Conservation (phyloP, 257 asterid species). For the Orobanche coerulescens region DNA sequence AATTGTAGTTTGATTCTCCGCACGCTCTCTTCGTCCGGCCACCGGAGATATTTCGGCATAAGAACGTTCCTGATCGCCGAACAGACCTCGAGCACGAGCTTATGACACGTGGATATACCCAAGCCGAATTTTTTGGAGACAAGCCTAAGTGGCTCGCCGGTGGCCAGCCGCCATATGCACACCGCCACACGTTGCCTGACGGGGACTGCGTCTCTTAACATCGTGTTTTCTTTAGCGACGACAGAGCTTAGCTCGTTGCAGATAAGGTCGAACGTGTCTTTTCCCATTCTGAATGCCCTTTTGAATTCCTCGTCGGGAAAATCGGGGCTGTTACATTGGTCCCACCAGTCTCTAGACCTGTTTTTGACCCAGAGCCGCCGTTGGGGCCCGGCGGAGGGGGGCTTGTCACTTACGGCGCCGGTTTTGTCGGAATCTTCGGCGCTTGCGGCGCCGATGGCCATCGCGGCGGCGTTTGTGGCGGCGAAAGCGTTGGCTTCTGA, state of each 20-base stretch:
- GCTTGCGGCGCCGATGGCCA: slow-evolving; percentile 24
- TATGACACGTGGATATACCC: slow-evolving; percentile 90
- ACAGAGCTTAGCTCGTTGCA: slow-evolving; percentile 66
- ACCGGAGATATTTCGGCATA: slow-evolving; percentile 76
- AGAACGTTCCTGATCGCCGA: slow-evolving; percentile 69
- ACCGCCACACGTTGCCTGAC: slow-evolving; percentile 89
- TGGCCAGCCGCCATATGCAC: slow-evolving; percentile 95
- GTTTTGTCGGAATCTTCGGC: slow-evolving; percentile 18
- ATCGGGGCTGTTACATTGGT: slow-evolving; percentile 81
- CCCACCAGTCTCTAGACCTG: slow-evolving; percentile 95
- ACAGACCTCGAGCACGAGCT: slow-evolving; percentile 89
- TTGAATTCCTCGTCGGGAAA: slow-evolving; percentile 80
- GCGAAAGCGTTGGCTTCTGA: slow-evolving; percentile 33
- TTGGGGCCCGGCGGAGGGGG: slow-evolving; percentile 43
- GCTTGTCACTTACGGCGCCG: background rate
- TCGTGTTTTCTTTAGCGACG: slow-evolving; percentile 82
- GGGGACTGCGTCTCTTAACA: slow-evolving; percentile 88
- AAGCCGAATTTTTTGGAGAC: slow-evolving; percentile 86
- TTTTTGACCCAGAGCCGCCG: slow-evolving; percentile 88
- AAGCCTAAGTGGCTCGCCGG: slow-evolving; percentile 86
- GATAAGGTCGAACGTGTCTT: slow-evolving; percentile 71
- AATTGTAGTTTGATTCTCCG: slow-evolving; percentile 38
- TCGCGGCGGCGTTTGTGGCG: slow-evolving; percentile 35
- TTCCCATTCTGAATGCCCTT: slow-evolving; percentile 89
- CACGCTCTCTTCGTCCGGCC: slow-evolving; percentile 61